These are phyloP conservation scores for Pythium myriotylum DNA, from an alignment of 352 stramenopile species.

Conservation along the genomic window DNA sequence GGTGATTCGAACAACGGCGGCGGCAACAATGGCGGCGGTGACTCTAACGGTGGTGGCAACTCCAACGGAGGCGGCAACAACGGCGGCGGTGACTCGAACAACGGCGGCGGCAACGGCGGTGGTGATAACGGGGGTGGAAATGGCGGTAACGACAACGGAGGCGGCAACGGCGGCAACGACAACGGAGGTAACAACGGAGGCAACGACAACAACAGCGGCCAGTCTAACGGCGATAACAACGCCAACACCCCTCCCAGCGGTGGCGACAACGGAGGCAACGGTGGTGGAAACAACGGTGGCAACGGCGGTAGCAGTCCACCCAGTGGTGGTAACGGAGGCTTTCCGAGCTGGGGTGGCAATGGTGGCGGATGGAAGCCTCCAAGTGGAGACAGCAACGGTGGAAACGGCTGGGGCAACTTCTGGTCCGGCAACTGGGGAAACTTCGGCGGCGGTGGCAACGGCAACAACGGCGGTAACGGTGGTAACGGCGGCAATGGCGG, in stretches of 20 bases:
- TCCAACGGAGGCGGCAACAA: neutral
- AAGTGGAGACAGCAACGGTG: too few species aligned
- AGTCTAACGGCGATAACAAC: too few species aligned
- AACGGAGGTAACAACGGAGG: neutral
- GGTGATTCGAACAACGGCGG: neutral
- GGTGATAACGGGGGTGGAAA: neutral
- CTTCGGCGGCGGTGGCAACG: neutral
- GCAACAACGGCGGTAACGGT: neutral
- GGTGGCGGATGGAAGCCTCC: too few species aligned
- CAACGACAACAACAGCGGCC: too few species aligned
- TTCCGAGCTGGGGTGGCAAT: too few species aligned
- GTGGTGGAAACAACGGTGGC: too few species aligned
- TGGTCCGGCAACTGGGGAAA: neutral
- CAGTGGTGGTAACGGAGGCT: too few species aligned
- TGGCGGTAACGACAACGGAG: too few species aligned
- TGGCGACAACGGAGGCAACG: too few species aligned
- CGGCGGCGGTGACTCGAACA: neutral
- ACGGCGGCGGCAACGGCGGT: neutral
- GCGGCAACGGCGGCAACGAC: constrained; percentile 9
- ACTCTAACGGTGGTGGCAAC: too few species aligned
- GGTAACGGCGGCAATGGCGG: neutral
- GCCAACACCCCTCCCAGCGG: too few species aligned
- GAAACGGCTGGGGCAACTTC: neutral
- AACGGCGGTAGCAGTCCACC: too few species aligned
- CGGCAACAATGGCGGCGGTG: neutral